Evolutionary conservation across 805 yeast species (phyloP).

Genomic region (Monosporozyma yasuniensis): DNA sequence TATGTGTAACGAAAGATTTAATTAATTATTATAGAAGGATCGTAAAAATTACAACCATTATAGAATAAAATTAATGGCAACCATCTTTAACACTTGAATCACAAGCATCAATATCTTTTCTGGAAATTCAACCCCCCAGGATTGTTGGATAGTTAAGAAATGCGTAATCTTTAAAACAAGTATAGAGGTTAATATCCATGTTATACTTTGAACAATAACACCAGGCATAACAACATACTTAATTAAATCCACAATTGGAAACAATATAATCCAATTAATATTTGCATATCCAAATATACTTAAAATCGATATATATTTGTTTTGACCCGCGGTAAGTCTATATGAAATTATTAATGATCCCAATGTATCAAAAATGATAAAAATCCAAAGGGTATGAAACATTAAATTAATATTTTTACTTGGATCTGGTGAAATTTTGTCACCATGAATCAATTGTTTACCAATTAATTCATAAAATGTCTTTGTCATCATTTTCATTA

Average conservation of each 20-base stretch:
- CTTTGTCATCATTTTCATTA: constrained; percentile 54
- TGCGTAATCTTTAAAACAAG: constrained; percentile 7
- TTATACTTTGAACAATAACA: not conserved
- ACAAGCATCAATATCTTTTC: constrained; percentile 6
- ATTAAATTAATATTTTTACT: constrained; percentile 46
- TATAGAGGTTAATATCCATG: constrained; percentile 7
- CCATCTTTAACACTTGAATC: not conserved
- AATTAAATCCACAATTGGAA: constrained; percentile 30
- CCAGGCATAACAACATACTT: constrained; percentile 1
- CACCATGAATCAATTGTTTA: constrained; percentile 39
- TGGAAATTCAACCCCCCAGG: not conserved
- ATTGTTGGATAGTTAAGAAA: constrained; percentile 6
- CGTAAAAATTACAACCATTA: no score
- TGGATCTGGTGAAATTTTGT: constrained; percentile 38
- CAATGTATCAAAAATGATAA: constrained; percentile 19
- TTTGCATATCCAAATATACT: constrained; percentile 82
- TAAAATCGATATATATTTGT: constrained; percentile 30
- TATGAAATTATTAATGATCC: not conserved
- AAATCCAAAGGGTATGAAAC: constrained; percentile 56
- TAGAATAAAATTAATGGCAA: not conserved
- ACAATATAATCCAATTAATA: constrained; percentile 78
- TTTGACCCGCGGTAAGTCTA: not conserved
- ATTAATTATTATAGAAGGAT: no score
- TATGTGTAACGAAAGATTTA: not conserved
- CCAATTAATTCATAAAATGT: constrained; percentile 60